A percentile compares a stretch with the other conserved stretches of the same genome.
Evolutionary conservation across 371 early-diverging fungal species (phyloP).

Genomic region (Mucor plumbeus): DNA sequence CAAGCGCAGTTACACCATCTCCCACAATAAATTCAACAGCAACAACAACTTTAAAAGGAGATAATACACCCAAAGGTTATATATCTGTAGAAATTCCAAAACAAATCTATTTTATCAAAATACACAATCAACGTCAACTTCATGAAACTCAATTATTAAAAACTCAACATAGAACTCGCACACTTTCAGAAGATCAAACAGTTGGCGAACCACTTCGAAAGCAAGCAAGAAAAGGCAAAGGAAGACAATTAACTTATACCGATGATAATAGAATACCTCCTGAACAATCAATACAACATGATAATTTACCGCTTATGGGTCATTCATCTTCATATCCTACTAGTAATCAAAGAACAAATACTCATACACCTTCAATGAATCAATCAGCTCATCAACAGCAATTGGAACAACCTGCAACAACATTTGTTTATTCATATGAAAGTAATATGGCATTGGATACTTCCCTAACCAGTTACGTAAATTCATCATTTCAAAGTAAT

Average conservation of each 20-base stretch:
- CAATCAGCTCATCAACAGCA: slow-evolving; percentile 20
- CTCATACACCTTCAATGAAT: slow-evolving; percentile 14
- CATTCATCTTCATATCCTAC: neutral
- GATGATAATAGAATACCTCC: slow-evolving; percentile 20
- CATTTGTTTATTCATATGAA: slow-evolving; percentile 35
- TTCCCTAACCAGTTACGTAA: slow-evolving; percentile 29
- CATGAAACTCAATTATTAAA: slow-evolving; percentile 33
- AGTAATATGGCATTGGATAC: slow-evolving; percentile 26
- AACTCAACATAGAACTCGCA: slow-evolving; percentile 25
- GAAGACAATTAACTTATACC: slow-evolving; percentile 1
- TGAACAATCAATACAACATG: slow-evolving; percentile 1
- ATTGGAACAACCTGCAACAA: slow-evolving; percentile 6
- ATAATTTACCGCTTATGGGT: neutral
- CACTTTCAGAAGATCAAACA: slow-evolving; percentile 15
- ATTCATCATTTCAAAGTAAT: slow-evolving; percentile 24
- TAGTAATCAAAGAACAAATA: neutral
- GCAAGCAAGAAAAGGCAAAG: slow-evolving; percentile 23
- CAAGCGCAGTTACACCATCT: neutral
- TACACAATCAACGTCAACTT: slow-evolving; percentile 39
- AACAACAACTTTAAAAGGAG: slow-evolving; percentile 15
- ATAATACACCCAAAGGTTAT: slow-evolving; percentile 40
- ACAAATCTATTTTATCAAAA: slow-evolving; percentile 39
- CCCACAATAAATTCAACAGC: too few species aligned
- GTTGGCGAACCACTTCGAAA: slow-evolving; percentile 23
- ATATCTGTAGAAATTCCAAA: slow-evolving; percentile 39